Evolutionary conservation across 2,329 filamentous ascomycete species (phyloP).

Genomic region (Seiridium cupressi): DNA sequence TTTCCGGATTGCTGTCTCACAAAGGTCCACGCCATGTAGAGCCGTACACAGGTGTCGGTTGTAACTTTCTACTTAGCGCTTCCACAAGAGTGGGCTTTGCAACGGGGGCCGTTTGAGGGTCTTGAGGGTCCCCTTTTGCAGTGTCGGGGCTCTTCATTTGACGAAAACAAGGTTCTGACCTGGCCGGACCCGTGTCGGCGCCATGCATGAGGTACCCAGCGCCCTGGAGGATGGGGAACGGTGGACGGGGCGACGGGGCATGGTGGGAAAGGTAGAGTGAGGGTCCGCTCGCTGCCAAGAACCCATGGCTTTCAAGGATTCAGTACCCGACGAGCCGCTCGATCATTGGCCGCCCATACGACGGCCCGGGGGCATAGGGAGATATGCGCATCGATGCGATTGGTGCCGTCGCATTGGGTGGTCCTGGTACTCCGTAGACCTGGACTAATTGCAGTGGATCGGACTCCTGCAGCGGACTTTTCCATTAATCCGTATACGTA

Average conservation of each 20-base stretch:
- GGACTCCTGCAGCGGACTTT: neutral
- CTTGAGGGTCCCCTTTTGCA: neutral
- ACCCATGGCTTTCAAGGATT: neutral
- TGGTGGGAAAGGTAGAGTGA: neutral
- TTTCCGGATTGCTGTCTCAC: no score
- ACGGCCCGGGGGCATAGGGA: neutral
- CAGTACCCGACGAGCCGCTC: neutral
- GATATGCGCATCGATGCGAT: neutral
- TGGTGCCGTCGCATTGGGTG: neutral
- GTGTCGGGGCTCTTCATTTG: neutral
- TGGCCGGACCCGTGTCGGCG: neutral
- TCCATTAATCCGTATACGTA: neutral
- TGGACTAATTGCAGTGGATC: neutral
- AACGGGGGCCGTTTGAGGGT: no score
- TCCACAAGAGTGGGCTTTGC: no score
- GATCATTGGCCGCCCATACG: neutral
- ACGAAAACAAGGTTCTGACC: constrained; percentile 5
- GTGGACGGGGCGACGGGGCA: neutral
- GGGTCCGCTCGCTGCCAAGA: neutral
- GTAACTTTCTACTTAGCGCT: no score
- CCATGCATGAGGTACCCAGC: neutral
- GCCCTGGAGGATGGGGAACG: neutral
- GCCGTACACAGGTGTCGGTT: no score
- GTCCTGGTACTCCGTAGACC: neutral
- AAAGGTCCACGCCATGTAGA: no score